Evolutionary conservation across 179 eudicot genomes (phyloP), one percentile per base, ranked within the genome.

Genomic region (Corrigiola litoralis): DNA sequence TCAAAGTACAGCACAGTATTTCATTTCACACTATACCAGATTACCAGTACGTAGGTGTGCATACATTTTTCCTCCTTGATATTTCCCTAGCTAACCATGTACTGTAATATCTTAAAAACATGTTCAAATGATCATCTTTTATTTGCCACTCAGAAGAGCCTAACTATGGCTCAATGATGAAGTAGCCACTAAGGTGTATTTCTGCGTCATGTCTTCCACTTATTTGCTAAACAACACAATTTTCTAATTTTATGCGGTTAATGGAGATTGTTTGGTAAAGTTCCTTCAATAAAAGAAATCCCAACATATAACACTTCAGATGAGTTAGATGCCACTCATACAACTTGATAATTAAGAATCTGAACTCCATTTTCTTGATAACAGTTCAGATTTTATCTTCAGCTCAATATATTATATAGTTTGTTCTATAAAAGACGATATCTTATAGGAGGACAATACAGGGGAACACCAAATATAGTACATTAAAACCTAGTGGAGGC

Each of bases 221-320:
- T 47, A 27, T 25, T 37, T 49, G 25, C 17, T 20, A 25, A 14
- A 51, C 13, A 41, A 61, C 20, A 52, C 24, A 29, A 41, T 16
- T 29, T 18, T 56, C 52, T 34, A 34, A 59, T 16, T 62, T 52
- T 46, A 32, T 47, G 54, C 32, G 14, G 32, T 68, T 69, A 69
- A 74, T 74, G 74, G 79, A 48, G 55, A 38, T 20, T 41, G 69
- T 68, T 68, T 55, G 70, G 78, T 64, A 58, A 61, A 61, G 61
- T n/a, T 53, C 21, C 62, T 49, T 40, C 47, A 23, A n/a, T 21
- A 68, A 34, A 53, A 61, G 31, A 61, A 53, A 52, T 33, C 32
- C 44, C 31, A 37, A 32, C 27, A 62, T 6, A 62, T 14, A 70
- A 47, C 61, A 52, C 50, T 53, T 38, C 49, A 58, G 63, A 58